Percentiles rank a stretch among this genome's conserved stretches.
Conservation (phyloP, 164 flowering plant species). For the Tinospora cordifolia region DNA sequence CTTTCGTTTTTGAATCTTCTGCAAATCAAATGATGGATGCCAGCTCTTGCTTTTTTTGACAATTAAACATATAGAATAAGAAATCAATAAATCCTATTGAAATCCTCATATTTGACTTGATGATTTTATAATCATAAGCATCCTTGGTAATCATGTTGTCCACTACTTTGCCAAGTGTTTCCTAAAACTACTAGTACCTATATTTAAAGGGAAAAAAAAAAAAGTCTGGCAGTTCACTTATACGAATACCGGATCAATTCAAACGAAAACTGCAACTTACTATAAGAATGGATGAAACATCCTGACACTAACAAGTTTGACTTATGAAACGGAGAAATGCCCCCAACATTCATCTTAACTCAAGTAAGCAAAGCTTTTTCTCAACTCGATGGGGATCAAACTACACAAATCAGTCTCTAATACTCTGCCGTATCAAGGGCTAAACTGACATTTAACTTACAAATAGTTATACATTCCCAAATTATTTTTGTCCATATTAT, state of each 20-base stretch:
- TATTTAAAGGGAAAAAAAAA: no score
- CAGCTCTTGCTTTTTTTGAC: not conserved
- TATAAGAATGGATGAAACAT: not conserved
- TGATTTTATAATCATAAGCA: not conserved
- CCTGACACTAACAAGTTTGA: not conserved
- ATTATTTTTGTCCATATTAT: no score
- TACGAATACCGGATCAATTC: not conserved
- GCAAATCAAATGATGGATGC: not conserved
- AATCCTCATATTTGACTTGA: not conserved
- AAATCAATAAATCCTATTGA: not conserved
- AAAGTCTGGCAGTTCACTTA: not conserved
- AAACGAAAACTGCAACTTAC: not conserved
- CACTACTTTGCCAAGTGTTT: not conserved
- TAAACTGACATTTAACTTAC: no score
- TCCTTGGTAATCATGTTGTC: not conserved
- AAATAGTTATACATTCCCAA: no score
- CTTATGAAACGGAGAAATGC: not conserved
- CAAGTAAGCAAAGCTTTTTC: no score
- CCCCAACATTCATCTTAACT: no score
- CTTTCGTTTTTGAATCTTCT: not conserved
- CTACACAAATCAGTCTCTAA: no score
- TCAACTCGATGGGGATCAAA: no score
- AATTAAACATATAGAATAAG: no score
- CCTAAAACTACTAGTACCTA: not conserved
- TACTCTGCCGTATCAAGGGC: no score